Evolutionary conservation across 805 yeast genomes (phyloP).

Genomic region (Candida montana): DNA sequence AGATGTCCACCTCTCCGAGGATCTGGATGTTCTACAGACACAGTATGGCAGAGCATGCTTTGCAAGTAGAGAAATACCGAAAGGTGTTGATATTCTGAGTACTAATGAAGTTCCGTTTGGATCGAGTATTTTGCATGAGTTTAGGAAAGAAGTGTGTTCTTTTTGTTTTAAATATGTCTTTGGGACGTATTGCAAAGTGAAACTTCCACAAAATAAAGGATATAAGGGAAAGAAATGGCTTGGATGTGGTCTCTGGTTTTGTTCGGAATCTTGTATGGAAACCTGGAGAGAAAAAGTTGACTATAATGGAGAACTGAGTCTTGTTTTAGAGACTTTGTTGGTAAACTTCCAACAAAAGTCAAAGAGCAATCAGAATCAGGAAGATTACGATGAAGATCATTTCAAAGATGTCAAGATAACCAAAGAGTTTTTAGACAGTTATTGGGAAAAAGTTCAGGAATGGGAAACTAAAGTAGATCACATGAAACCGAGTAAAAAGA

Average conservation of each 20-base stretch:
- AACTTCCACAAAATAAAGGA: conserved; percentile 19
- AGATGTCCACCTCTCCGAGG: conserved; percentile 24
- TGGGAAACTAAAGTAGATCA: conserved; percentile 33
- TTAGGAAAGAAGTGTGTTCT: conserved; percentile 59
- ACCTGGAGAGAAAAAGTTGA: conserved; percentile 32
- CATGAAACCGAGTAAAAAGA: conserved; percentile 33
- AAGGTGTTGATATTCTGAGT: conserved; percentile 35
- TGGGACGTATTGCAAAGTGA: conserved; percentile 43
- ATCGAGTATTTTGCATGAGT: conserved; percentile 43
- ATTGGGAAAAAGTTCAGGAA: conserved; percentile 34
- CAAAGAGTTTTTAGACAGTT: conserved; percentile 19
- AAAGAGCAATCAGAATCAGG: conserved; percentile 22
- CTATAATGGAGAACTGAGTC: conserved; percentile 29
- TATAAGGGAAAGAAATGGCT: conserved; percentile 19
- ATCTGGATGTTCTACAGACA: conserved; percentile 34
- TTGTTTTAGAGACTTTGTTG: conserved; percentile 29
- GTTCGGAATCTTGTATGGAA: conserved; percentile 40
- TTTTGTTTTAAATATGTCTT: conserved; percentile 44
- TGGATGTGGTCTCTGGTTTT: conserved; percentile 48
- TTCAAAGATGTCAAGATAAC: conserved; percentile 11
- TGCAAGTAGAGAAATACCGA: conserved; percentile 35
- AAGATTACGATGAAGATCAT: conserved; percentile 9
- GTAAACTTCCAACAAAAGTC: conserved; percentile 21
- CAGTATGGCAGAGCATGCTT: conserved; percentile 60
- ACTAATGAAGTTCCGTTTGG: conserved; percentile 42